These are phyloP conservation scores for Grosmannia clavigera DNA, from an alignment of 2,329 filamentous ascomycete genomes.

Conservation along the genomic window DNA sequence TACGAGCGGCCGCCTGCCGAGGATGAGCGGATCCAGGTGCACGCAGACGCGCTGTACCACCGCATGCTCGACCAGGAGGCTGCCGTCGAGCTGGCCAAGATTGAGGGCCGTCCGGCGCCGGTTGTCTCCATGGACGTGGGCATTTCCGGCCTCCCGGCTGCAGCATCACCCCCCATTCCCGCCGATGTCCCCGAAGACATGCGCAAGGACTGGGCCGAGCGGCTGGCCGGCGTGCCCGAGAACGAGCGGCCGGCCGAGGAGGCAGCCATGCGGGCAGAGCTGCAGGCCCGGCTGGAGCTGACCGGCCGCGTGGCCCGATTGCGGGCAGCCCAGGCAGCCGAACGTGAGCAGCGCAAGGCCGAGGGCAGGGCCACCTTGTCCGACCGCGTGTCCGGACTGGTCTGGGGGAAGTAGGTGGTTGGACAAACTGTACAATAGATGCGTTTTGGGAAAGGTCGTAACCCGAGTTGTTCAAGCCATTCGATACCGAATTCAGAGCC, in stretches of 20 bases:
- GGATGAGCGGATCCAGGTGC: slow-evolving; percentile 88
- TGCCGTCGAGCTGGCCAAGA: slow-evolving; percentile 56
- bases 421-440: too few species aligned
- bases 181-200: slow-evolving; percentile 31
- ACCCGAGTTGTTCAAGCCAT: too few species aligned
- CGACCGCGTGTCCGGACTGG: slow-evolving; percentile 25
- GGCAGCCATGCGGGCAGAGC: slow-evolving; percentile 50
- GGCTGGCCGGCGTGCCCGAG: slow-evolving; percentile 44
- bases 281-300: slow-evolving; percentile 47
- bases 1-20: slow-evolving; percentile 51
- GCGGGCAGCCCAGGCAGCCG: slow-evolving; percentile 41
- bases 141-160: slow-evolving; percentile 14
- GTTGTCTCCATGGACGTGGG: slow-evolving; percentile 32
- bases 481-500: too few species aligned
- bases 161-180: slow-evolving; percentile 18
- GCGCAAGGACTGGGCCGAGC: slow-evolving; percentile 38
- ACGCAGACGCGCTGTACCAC: slow-evolving; percentile 83
- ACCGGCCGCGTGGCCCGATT: slow-evolving; percentile 41
- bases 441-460: too few species aligned
- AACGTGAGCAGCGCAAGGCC: slow-evolving; percentile 42
- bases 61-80: slow-evolving; percentile 75
- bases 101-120: slow-evolving; percentile 45
- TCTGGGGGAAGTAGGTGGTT: slow-evolving; percentile 12
- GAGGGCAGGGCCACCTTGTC: slow-evolving; percentile 36
- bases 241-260: slow-evolving; percentile 50